Evolutionary conservation across 768 basidiomycete species (phyloP), one percentile per base, ranked within the genome.

Genomic region (Gautieria morchelliformis): DNA sequence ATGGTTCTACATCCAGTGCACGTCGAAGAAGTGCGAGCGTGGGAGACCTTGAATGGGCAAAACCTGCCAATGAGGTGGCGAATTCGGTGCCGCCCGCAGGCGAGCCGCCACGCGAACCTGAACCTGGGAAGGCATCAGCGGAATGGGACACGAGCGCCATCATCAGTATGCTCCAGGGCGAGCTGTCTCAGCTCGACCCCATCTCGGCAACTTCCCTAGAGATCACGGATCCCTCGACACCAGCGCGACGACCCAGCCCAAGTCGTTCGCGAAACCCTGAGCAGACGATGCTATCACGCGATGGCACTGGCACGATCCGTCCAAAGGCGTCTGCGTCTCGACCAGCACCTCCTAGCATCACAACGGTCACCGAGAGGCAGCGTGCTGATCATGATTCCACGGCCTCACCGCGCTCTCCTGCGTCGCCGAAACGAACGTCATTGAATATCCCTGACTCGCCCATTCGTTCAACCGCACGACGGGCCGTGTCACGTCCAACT

Each of bases 1-100:
- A 46, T 59, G 59, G 37, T 56, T 54, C 46, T 70, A 66, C 62
- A 56, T 65, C 32, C 56, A 68, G 33, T 64, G 68, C 62, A 51
- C 83, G 85, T 62, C 79, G 85, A 62, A 73, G 87, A 59, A 89
- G 86, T 65, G 80, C 84, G 79, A 89, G 87, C 62, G 80, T 86
- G 52, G 78, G 84, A 52, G 81, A 86, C 64, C 75, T 76, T 7
- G 85, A 86, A 40, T 62, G 78, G 50, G 76, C 80, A 66, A 76
- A 76, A 60, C 66, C 71, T 3, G 67, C 73, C 58, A 55, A 71
- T 2, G 66, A 73, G 47, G 62, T 74, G 20, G 67, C 74, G 75
- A 6, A 60, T 69, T 15, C 71, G 22, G 69, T 71, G 6, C 72
- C 75, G 24, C 62, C 71, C 41, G 66, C 74, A 50, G 69, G 22